Conservation (phyloP, 768 basidiomycete genomes). For the Boletus speciosus region DNA sequence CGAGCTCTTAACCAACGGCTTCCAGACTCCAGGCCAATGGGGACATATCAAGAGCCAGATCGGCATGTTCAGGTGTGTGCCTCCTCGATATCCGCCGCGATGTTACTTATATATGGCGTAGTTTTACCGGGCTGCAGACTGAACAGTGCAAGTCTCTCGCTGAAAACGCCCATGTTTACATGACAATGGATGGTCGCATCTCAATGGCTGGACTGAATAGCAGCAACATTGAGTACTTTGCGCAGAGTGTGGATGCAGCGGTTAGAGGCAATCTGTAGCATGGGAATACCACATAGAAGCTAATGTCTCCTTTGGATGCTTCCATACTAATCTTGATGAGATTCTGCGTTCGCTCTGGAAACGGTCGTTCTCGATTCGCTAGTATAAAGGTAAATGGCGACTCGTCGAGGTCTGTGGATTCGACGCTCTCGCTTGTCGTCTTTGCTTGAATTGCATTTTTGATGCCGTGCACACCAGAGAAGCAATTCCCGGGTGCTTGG, state of each 20-base stretch:
- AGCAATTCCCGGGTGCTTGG: conserved; percentile 23
- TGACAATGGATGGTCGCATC: conserved; percentile 92
- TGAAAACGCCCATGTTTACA: conserved; percentile 87
- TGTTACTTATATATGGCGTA: conserved; percentile 25
- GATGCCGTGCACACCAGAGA: conserved; percentile 20
- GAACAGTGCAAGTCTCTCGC: conserved; percentile 80
- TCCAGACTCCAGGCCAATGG: conserved; percentile 94
- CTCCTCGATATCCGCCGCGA: not conserved
- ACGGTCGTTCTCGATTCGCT: conserved; percentile 10
- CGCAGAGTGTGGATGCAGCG: conserved; percentile 77
- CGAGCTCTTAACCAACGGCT: conserved; percentile 66
- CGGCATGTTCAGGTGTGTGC: conserved; percentile 90
- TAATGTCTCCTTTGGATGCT: conserved; percentile 16
- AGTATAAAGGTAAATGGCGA: conserved; percentile 13
- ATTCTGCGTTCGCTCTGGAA: conserved; percentile 12
- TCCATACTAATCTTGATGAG: conserved; percentile 23
- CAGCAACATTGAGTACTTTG: conserved; percentile 86
- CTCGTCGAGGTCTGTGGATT: conserved; percentile 4
- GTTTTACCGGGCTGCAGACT: conserved; percentile 83
- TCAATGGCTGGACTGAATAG: conserved; percentile 91
- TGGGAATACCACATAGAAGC: conserved; percentile 25
- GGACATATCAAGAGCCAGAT: conserved; percentile 92
- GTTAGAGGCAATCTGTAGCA: conserved; percentile 71
- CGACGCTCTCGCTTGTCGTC: not conserved
- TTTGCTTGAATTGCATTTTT: conserved; percentile 14